phyloP scores from a whole-genome alignment of 2,329 filamentous ascomycete species.

The Trichoderma sp. region DNA sequence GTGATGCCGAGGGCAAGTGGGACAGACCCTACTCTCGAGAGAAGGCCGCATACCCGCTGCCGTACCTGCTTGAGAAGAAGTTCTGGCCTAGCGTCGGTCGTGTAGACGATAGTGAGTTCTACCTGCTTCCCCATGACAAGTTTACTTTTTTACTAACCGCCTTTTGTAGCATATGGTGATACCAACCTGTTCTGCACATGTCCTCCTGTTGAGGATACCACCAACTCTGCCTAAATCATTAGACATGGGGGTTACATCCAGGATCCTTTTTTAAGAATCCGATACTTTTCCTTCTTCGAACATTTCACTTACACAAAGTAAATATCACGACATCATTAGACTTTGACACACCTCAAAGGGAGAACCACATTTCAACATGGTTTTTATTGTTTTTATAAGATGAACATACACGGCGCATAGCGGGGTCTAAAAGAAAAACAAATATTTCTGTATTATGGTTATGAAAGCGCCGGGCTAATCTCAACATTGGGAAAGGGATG shows the following conservation, averaged over 20 bases:
- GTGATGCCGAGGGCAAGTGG: constrained; percentile 63
- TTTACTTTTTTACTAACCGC: neutral
- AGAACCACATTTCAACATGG: constrained; percentile 31
- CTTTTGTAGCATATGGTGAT: constrained; percentile 73
- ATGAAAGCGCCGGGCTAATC: constrained; percentile 28
- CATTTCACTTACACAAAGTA: neutral
- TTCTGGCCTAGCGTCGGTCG: constrained; percentile 91
- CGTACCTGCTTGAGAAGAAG: constrained; percentile 89
- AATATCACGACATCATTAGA: constrained; percentile 15
- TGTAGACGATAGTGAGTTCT: constrained; percentile 77
- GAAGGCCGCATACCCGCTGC: constrained; percentile 82
- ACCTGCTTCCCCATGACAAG: constrained; percentile 10
- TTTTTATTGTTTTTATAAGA: constrained; percentile 15
- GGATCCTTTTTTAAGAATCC: neutral
- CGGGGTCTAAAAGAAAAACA: constrained; percentile 4
- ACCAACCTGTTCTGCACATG: constrained; percentile 95
- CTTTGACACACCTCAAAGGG: neutral
- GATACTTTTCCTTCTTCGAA: neutral
- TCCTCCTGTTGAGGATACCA: constrained; percentile 73
- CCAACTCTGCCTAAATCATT: constrained; percentile 21
- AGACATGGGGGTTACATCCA: neutral
- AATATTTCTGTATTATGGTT: constrained; percentile 1
- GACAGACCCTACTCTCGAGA: constrained; percentile 78
- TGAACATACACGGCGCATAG: constrained; percentile 9
- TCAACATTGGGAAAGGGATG: constrained; percentile 30